Evolutionary conservation across 495 filamentous ascomycete species (phyloP).

Genomic region (Pyrenopolyporus hunteri): DNA sequence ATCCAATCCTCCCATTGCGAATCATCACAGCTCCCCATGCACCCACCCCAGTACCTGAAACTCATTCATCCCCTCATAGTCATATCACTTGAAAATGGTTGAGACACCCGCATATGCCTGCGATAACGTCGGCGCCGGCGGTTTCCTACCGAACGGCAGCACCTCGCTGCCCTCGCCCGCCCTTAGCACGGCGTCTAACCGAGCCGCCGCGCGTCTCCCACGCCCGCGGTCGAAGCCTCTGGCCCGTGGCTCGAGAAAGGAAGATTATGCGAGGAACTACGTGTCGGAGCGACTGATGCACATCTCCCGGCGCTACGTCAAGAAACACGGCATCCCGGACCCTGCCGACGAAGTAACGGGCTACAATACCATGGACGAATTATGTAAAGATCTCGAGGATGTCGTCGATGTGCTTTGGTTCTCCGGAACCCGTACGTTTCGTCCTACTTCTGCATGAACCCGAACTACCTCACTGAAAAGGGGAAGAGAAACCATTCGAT

Average conservation of each 20-base stretch:
- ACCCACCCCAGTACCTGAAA: neutral
- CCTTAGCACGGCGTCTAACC: conserved; percentile 56
- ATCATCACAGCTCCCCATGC: conserved; percentile 9
- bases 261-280: conserved; percentile 74
- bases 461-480: neutral
- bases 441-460: neutral
- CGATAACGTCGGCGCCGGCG: conserved; percentile 49
- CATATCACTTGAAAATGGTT: conserved; percentile 43
- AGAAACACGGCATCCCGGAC: conserved; percentile 67
- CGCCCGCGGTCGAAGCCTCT: conserved; percentile 68
- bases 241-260: conserved; percentile 73
- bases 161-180: conserved; percentile 60
- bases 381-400: conserved; percentile 71
- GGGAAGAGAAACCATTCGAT: neutral
- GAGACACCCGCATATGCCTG: conserved; percentile 33
- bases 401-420: conserved; percentile 82
- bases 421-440: conserved; percentile 75
- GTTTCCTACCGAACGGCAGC: conserved; percentile 52
- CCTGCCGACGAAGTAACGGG: conserved; percentile 61
- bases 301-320: conserved; percentile 73
- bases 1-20: neutral
- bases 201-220: conserved; percentile 58
- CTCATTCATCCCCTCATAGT: neutral
- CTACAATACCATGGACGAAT: conserved; percentile 71
- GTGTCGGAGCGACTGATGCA: conserved; percentile 66